phyloP scores from a whole-genome alignment of 1,284 basidiomycete species.

The Rhodotorula glutinis region DNA sequence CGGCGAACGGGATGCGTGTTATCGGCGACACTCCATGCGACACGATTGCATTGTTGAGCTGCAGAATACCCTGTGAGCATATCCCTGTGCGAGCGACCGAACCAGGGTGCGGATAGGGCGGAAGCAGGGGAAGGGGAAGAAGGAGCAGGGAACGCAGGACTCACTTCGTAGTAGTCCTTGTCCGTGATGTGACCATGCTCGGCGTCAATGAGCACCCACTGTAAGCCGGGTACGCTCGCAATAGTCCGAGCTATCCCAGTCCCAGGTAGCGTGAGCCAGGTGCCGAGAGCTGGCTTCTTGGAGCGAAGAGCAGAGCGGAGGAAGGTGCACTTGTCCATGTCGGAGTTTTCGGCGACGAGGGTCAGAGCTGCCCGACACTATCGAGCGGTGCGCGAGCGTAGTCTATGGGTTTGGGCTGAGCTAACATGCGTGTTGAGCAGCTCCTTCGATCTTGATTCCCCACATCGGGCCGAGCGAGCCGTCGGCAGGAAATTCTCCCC shows the following conservation, averaged over 20 bases:
- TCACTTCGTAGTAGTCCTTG: constrained; percentile 12
- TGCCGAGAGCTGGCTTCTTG: background rate
- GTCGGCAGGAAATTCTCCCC: background rate
- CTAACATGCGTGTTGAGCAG: background rate
- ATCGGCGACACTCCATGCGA: constrained; percentile 46
- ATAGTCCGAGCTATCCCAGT: constrained; percentile 1
- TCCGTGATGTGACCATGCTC: constrained; percentile 7
- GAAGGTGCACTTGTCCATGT: constrained; percentile 7
- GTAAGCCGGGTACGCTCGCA: background rate
- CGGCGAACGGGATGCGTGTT: constrained; percentile 47
- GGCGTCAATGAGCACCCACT: constrained; percentile 10
- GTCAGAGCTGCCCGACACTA: too few relatives aligned
- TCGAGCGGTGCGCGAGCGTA: too few relatives aligned
- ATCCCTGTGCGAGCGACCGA: too few relatives aligned
- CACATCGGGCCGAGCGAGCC: too few relatives aligned
- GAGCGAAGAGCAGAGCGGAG: background rate
- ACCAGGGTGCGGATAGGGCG: too few relatives aligned
- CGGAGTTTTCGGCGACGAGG: too few relatives aligned
- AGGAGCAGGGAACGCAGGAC: too few relatives aligned
- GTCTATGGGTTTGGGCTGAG: too few relatives aligned
- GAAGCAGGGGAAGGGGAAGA: too few relatives aligned
- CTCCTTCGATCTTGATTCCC: too few relatives aligned
- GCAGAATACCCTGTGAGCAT: too few relatives aligned
- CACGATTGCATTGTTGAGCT: constrained; percentile 32
- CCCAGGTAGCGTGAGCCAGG: constrained; percentile 1